Evolutionary conservation across 2,329 filamentous ascomycete species (phyloP).

Genomic region (Epicoccum nigrum): DNA sequence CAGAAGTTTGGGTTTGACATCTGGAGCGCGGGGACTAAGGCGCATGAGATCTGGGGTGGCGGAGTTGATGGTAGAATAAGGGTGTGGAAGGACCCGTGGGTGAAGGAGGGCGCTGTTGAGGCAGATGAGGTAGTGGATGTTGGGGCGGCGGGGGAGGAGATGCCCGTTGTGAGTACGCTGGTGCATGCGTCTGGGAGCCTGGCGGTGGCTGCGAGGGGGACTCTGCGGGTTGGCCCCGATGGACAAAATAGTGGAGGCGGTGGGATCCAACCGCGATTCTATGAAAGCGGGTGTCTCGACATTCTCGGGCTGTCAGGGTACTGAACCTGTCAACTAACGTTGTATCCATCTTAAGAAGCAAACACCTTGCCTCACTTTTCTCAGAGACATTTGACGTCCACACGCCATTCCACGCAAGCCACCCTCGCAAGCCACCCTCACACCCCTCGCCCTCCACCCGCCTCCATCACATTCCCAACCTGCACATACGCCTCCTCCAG

Average conservation of each 20-base stretch:
- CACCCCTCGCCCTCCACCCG: neutral
- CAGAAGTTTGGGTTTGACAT: conserved; percentile 65
- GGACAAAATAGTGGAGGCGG: conserved; percentile 19
- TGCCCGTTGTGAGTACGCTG: conserved; percentile 31
- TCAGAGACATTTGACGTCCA: no score
- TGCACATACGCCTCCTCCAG: neutral
- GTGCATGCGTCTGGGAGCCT: conserved; percentile 32
- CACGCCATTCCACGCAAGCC: no score
- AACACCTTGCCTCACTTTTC: no score
- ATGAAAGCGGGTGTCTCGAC: conserved; percentile 33
- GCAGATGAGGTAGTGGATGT: conserved; percentile 45
- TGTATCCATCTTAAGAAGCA: no score
- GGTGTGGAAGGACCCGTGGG: conserved; percentile 45
- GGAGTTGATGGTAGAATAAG: conserved; percentile 62
- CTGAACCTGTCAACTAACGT: conserved; percentile 1
- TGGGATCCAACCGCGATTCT: conserved; percentile 15
- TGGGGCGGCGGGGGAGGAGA: conserved; percentile 5
- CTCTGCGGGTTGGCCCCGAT: conserved; percentile 8
- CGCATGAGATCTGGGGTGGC: conserved; percentile 64
- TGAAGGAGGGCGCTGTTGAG: conserved; percentile 37
- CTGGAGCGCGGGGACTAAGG: conserved; percentile 35
- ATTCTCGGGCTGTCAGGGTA: conserved; percentile 29
- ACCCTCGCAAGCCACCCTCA: no score
- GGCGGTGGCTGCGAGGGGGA: conserved; percentile 34
- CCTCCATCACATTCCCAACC: neutral